Evolutionary conservation across 768 basidiomycete genomes (phyloP).

Genomic region (Pleurotus salmoneostramineus): DNA sequence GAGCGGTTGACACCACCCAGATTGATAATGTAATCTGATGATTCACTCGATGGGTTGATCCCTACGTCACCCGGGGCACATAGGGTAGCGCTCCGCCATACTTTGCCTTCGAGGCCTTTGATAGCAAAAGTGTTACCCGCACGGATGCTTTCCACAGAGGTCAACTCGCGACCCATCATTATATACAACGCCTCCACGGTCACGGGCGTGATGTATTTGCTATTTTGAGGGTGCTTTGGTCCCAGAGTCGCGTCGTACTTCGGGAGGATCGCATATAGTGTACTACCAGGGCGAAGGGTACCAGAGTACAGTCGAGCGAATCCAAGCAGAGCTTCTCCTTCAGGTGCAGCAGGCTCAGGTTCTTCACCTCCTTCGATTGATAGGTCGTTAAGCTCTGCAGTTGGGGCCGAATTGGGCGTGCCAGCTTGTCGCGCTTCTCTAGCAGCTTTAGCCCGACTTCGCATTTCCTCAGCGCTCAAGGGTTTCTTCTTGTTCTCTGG

Average conservation of each 20-base stretch:
- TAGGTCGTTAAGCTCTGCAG: background rate
- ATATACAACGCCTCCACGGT: conserved; percentile 80
- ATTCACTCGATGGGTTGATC: conserved; percentile 26
- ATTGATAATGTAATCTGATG: conserved; percentile 66
- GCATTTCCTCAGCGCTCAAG: conserved; percentile 82
- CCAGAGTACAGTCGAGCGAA: conserved; percentile 96
- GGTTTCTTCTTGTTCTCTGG: conserved; percentile 81
- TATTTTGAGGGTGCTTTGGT: conserved; percentile 67
- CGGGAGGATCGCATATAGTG: conserved; percentile 75
- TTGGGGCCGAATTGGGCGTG: background rate
- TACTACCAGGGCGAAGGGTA: conserved; percentile 59
- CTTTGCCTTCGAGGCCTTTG: conserved; percentile 83
- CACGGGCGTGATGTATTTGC: conserved; percentile 53
- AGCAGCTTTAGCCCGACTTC: conserved; percentile 54
- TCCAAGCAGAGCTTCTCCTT: conserved; percentile 74
- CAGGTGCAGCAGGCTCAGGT: conserved; percentile 18
- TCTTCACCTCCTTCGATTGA: conserved; percentile 14
- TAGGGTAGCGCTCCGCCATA: conserved; percentile 87
- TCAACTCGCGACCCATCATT: conserved; percentile 98
- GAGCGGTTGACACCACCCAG: conserved; percentile 66
- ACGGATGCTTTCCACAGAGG: conserved; percentile 72
- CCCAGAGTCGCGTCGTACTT: conserved; percentile 71
- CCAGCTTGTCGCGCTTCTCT: conserved; percentile 32
- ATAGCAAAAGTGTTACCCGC: conserved; percentile 97
- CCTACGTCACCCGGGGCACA: conserved; percentile 60